A percentile compares a stretch with the other conserved stretches of the same genome.
Evolutionary conservation across 2,329 filamentous ascomycete genomes (phyloP).

Genomic region (Diaporthe sp.): DNA sequence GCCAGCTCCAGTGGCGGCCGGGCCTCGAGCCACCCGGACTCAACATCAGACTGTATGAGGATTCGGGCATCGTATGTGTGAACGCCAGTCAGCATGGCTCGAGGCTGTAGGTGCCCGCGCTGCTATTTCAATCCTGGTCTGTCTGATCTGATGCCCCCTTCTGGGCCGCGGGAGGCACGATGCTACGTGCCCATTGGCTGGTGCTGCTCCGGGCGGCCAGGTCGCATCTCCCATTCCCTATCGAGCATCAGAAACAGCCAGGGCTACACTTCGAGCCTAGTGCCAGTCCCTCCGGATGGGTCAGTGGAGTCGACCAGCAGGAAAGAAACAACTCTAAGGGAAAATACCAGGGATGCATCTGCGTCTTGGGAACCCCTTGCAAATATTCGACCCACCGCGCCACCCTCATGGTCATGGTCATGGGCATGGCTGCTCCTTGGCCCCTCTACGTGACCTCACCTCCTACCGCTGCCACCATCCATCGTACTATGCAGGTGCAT

Average conservation of each 20-base stretch:
- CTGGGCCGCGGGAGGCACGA: neutral
- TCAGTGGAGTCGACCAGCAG: conserved; percentile 23
- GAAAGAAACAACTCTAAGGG: conserved; percentile 35
- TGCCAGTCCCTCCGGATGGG: conserved; percentile 2
- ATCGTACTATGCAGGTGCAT: conserved; percentile 23
- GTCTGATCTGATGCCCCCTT: conserved; percentile 1
- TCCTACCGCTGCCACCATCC: conserved; percentile 23
- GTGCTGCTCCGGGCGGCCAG: neutral
- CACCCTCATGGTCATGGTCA: conserved; percentile 33
- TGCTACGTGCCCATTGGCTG: conserved; percentile 15
- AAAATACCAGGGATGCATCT: conserved; percentile 23
- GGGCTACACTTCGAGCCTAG: conserved; percentile 32
- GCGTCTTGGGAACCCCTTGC: conserved; percentile 36
- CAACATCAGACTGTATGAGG: conserved; percentile 23
- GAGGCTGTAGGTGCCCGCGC: conserved; percentile 15
- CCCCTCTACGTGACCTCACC: conserved; percentile 28
- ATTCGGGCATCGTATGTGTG: neutral
- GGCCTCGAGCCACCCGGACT: neutral
- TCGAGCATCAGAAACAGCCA: conserved; percentile 31
- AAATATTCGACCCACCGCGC: conserved; percentile 31
- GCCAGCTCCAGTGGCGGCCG: neutral
- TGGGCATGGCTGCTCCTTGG: conserved; percentile 27
- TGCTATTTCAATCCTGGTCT: conserved; percentile 37
- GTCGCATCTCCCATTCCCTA: conserved; percentile 24
- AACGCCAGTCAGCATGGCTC: conserved; percentile 21